phyloP scores from a whole-genome alignment of 176 grass and related monocot species.

The Oryza glumipatula region DNA sequence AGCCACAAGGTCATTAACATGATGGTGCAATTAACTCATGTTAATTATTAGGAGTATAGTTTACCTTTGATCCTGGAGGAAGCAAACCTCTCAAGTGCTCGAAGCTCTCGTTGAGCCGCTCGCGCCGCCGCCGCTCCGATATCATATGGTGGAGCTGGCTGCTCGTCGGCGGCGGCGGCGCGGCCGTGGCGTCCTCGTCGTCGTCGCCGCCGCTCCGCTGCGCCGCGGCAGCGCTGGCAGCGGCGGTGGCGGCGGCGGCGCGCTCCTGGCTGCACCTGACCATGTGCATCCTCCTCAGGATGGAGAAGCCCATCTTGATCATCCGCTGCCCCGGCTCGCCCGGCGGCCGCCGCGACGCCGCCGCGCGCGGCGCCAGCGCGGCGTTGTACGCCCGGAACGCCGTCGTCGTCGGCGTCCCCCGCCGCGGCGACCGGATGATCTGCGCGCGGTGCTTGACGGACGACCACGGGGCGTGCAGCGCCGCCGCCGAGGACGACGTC shows the following conservation, averaged over 20 bases:
- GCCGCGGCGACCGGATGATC: neutral
- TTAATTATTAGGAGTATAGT: neutral
- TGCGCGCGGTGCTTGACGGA: neutral
- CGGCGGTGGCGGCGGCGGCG: neutral
- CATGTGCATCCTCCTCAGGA: slow-evolving; percentile 47
- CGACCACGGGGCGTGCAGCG: neutral
- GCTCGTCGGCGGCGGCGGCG: slow-evolving; percentile 34
- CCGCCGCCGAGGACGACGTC: neutral
- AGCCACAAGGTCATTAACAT: too few species aligned
- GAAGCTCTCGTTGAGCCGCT: slow-evolving; percentile 83
- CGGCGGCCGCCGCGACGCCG: neutral
- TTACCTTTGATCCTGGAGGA: slow-evolving; percentile 68
- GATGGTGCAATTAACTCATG: neutral
- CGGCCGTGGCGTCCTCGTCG: neutral
- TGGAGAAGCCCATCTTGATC: slow-evolving; percentile 63
- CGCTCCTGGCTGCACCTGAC: slow-evolving; percentile 26
- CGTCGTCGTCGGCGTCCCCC: neutral
- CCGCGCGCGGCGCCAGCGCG: slow-evolving; percentile 40
- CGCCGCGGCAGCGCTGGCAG: neutral
- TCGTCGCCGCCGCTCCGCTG: neutral
- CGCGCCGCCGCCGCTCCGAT: slow-evolving; percentile 67
- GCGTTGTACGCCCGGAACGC: slow-evolving; percentile 59
- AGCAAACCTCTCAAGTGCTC: slow-evolving; percentile 57
- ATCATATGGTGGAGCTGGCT: slow-evolving; percentile 81
- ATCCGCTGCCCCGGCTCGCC: slow-evolving; percentile 53